A percentile compares a stretch with the other conserved stretches of the same genome.
These are phyloP conservation scores for Chaetomiaceae sp. DNA, from an alignment of 2,329 filamentous ascomycete genomes.

Conservation along the genomic window DNA sequence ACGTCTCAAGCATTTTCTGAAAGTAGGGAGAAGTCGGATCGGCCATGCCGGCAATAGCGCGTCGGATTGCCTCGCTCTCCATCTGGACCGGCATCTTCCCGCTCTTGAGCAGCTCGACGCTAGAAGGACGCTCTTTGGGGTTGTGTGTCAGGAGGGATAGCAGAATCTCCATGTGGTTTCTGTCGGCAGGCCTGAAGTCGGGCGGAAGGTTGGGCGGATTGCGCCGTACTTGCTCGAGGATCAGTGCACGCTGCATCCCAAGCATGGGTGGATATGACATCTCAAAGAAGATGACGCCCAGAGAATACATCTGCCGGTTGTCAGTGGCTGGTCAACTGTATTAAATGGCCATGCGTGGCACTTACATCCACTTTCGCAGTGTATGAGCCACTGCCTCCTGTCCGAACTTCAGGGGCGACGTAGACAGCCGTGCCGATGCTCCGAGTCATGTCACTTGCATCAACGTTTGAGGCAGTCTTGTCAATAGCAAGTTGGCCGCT, in stretches of 20 bases:
- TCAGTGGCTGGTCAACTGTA: constrained; percentile 20
- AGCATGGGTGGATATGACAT: constrained; percentile 72
- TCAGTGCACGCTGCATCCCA: constrained; percentile 59
- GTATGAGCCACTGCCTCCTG: constrained; percentile 69
- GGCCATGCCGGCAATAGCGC: constrained; percentile 73
- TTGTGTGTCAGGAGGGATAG: constrained; percentile 74
- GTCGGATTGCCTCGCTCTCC: constrained; percentile 84
- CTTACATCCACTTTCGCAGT: constrained; percentile 86
- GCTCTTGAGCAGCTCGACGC: constrained; percentile 74
- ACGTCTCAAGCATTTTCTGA: constrained; percentile 77
- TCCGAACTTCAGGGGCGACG: constrained; percentile 85
- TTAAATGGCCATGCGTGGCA: constrained; percentile 15
- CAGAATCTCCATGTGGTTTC: constrained; percentile 75
- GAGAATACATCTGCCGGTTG: constrained; percentile 74
- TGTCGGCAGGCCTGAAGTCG: constrained; percentile 65
- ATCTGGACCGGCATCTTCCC: constrained; percentile 86
- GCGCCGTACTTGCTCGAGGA: constrained; percentile 64
- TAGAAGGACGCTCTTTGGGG: constrained; percentile 76
- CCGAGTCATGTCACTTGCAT: constrained; percentile 62
- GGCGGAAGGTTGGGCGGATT: constrained; percentile 63
- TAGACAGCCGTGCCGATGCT: constrained; percentile 80
- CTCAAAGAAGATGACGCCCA: constrained; percentile 97
- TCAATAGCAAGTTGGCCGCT: constrained; percentile 72
- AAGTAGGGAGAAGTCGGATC: constrained; percentile 85
- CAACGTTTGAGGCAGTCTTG: constrained; percentile 41